Evolutionary conservation across 371 early-diverging fungal species (phyloP).

Genomic region (Sporodiniella umbellata): DNA sequence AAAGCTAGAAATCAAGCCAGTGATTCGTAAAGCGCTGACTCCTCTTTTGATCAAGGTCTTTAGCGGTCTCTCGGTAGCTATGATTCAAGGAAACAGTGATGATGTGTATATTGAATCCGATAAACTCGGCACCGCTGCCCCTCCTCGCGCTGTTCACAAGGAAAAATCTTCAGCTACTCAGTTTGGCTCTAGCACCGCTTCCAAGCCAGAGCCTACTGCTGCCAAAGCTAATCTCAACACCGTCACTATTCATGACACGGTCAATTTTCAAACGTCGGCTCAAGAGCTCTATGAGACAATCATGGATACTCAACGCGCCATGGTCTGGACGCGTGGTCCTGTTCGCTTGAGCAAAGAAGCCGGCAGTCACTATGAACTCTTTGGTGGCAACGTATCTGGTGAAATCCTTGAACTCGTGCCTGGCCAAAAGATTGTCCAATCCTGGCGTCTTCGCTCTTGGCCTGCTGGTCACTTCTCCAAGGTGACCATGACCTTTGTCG

Average conservation of each 20-base stretch:
- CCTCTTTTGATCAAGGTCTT: slow-evolving; percentile 65
- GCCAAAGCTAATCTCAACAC: slow-evolving; percentile 49
- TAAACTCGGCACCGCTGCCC: slow-evolving; percentile 40
- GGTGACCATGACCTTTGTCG: slow-evolving; percentile 74
- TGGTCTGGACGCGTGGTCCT: slow-evolving; percentile 78
- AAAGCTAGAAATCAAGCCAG: slow-evolving; percentile 64
- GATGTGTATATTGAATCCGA: slow-evolving; percentile 84
- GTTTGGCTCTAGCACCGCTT: slow-evolving; percentile 15
- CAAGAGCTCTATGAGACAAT: slow-evolving; percentile 80
- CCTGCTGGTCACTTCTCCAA: slow-evolving; percentile 83
- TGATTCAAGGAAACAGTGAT: slow-evolving; percentile 78
- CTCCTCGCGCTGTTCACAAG: slow-evolving; percentile 28
- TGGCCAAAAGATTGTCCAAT: slow-evolving; percentile 78
- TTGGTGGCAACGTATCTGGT: slow-evolving; percentile 89
- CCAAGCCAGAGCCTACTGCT: slow-evolving; percentile 18
- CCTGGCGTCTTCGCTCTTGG: slow-evolving; percentile 87
- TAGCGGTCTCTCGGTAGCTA: slow-evolving; percentile 63
- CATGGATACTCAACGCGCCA: slow-evolving; percentile 69
- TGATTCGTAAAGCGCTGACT: slow-evolving; percentile 68
- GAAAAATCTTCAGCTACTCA: slow-evolving; percentile 13
- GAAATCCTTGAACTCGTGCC: slow-evolving; percentile 70
- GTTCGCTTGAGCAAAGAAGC: slow-evolving; percentile 52
- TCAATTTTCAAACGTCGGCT: slow-evolving; percentile 89
- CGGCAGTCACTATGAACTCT: slow-evolving; percentile 69
- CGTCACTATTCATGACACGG: slow-evolving; percentile 65